Evolutionary conservation across 768 basidiomycete genomes (phyloP).

Genomic region (Trametes cinnabarina): DNA sequence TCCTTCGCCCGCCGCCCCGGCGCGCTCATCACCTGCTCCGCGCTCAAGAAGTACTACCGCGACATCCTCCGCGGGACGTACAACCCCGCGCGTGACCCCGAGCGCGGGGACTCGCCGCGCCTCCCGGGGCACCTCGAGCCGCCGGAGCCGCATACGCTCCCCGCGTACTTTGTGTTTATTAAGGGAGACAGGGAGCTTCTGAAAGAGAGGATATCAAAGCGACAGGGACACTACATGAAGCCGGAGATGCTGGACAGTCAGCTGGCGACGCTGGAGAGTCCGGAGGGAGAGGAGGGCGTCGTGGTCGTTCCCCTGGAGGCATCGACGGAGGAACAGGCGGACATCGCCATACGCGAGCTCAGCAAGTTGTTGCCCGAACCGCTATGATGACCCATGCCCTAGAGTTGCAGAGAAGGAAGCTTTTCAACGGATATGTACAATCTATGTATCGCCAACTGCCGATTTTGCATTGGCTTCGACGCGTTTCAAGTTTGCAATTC

Average conservation of each 20-base stretch:
- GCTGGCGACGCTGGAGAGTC: conserved; percentile 65
- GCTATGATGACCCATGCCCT: background rate
- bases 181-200: conserved; percentile 56
- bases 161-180: conserved; percentile 81
- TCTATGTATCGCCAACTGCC: too few species aligned
- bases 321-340: conserved; percentile 56
- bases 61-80: conserved; percentile 68
- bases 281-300: conserved; percentile 66
- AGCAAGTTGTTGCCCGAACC: conserved; percentile 22
- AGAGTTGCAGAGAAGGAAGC: background rate
- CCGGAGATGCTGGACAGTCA: conserved; percentile 79
- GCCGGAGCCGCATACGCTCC: conserved; percentile 29
- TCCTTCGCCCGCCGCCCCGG: conserved; percentile 36
- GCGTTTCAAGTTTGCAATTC: too few species aligned
- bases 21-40: conserved; percentile 84
- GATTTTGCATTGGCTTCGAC: too few species aligned
- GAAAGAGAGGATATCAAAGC: conserved; percentile 57
- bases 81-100: conserved; percentile 22
- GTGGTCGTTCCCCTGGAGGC: conserved; percentile 55
- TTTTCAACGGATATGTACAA: too few species aligned
- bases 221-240: conserved; percentile 83
- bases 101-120: background rate
- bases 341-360: conserved; percentile 44
- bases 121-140: conserved; percentile 26
- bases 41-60: conserved; percentile 79